Evolutionary conservation across 1,284 basidiomycete genomes (phyloP), one percentile per base, ranked within the genome.

Genomic region (Heliocybe sulcata): DNA sequence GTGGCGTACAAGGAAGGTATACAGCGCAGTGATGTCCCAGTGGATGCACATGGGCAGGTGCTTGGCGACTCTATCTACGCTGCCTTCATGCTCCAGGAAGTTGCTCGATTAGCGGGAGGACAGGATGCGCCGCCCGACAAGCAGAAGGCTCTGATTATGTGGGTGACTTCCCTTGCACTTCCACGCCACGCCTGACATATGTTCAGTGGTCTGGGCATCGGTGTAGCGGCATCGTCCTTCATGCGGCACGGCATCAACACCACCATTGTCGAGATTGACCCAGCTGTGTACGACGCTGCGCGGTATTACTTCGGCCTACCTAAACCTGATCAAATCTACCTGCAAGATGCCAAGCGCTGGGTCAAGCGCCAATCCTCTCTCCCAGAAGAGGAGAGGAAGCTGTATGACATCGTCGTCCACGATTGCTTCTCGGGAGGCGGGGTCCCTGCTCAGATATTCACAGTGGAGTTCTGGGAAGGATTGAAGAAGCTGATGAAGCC

Each of bases 391-490:
- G 9, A 49, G 47, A 29, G 23, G 25, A 4, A 49, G 47, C n/a
- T 42, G n/a, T 96, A 83, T 66, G 89, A 91, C 65, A 83, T 90
- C 60, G 80, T 94, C 19, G 74, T 96, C 0, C 94, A 98, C 63
- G 94, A 96, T 64, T 91, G 89, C 62, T 97, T 96, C 69, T 92
- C 92, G 10, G 94, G 93, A 2, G 94, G 94, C 2, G 81, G 81
- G 20, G 83, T 97, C 2, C 92, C 94, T 0, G 74, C 83, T 16
- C 84, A 92, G 63, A 72, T 97, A 45, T 96, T 89, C 69, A 90
- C 92, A 0, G 53, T 77, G 23, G 84, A 92, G 60, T 94, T 94
- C 65, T 95, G 92, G 90, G 58, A 73, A 35, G 82, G 85, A 54
- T 67, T 94, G 50, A 84, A 82, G 62, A 65, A 67, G 3, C 65